Evolutionary conservation across 345 rosid genomes (phyloP).

Genomic region (Melaleuca quinquenervia): DNA sequence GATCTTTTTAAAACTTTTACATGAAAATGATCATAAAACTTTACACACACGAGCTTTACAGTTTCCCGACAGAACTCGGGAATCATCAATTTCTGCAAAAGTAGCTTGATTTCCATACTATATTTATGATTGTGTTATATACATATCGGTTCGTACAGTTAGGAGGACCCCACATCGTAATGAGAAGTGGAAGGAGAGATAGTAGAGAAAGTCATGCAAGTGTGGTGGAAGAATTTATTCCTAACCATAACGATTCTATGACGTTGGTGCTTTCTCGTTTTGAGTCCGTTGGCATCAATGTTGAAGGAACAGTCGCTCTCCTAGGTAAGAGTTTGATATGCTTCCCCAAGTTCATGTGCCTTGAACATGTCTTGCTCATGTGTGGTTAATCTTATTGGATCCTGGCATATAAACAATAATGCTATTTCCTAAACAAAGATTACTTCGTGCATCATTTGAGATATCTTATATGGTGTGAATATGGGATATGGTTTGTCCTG

Average conservation of each 20-base stretch:
- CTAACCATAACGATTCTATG: slow-evolving; percentile 63
- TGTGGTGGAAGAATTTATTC: slow-evolving; percentile 27
- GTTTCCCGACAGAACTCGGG: background rate
- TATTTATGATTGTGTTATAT: background rate
- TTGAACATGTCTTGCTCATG: background rate
- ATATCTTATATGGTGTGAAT: background rate
- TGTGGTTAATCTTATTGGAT: background rate
- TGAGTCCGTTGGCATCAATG: slow-evolving; percentile 46
- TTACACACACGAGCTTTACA: background rate
- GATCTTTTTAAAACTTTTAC: background rate
- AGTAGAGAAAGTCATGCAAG: slow-evolving; percentile 40
- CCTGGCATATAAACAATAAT: background rate
- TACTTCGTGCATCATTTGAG: background rate
- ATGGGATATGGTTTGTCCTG: background rate
- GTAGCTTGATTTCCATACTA: background rate
- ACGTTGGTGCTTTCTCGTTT: slow-evolving; percentile 49
- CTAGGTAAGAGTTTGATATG: slow-evolving; percentile 25
- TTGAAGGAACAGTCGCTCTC: slow-evolving; percentile 62
- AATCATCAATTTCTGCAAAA: background rate
- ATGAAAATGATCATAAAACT: background rate
- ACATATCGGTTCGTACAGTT: slow-evolving; percentile 12
- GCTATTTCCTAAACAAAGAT: background rate
- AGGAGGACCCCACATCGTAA: slow-evolving; percentile 74
- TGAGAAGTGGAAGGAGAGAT: slow-evolving; percentile 76
- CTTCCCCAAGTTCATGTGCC: background rate